Base-by-base conservation (phyloP, 202 grass and related monocot genomes). In the Schoenoplectus triqueter region DNA sequence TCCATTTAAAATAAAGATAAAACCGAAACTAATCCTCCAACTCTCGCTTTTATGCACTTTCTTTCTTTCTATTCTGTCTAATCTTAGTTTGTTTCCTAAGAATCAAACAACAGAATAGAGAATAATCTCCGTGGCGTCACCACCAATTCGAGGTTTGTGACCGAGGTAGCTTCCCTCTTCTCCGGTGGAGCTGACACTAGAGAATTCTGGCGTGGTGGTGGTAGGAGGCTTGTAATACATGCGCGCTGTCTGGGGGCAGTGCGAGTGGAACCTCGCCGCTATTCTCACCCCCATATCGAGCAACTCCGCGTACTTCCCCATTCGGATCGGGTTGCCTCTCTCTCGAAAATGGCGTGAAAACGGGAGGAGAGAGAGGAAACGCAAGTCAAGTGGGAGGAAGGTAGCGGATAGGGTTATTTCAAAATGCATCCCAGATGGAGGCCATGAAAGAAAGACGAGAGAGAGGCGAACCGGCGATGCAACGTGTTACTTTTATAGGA, bases 161-260 rank as follows among this genome's bases (percentile, higher is more conserved):
- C 63, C 44, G 1, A 73, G 1, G 2, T 22, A 52, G 46, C 11
- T 52, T 14, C 46, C 15, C 15, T 41, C 57, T 65, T 76, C 77
- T 81, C 39, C 77, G 10, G 66, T 5, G 64, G 70, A 3, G 41
- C 19, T 7, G 5, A 7, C 6, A n/a, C 46, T 54, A n/a, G 79
- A 70, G 1, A n/a, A 46, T 0, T 83, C 78, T 3, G 70, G 11
- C 7, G 67, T 7, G 2, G 75, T 5, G 45, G 69, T 80, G 13
- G 87, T 20, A 48, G 93, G 93, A 46, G 93, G 93, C 73, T 86
- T 95, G 87, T 92, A 94, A 84, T 94, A 94, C 86, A 90, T 76
- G 18, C 92, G 55, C 57, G 88, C 84, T 57, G 90, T 94, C 64
- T 90, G 88, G 14, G 93, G 90, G 72, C 83, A 89, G 87, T 90